phyloP scores from a whole-genome alignment of 345 rosid species.

The Boechera retrofracta region DNA sequence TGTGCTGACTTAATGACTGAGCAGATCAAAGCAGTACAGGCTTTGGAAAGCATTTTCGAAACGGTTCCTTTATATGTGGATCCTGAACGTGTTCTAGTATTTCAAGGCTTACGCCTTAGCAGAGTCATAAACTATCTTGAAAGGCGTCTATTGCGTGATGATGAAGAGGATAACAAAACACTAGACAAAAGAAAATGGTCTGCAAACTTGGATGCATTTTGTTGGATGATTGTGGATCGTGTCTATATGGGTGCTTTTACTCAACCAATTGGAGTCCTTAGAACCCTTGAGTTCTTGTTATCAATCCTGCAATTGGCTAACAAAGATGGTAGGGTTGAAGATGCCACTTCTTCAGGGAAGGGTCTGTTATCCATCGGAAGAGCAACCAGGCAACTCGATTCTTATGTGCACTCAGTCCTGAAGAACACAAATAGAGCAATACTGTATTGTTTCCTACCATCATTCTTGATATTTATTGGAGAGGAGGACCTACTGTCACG shows the following conservation, averaged over 20 bases:
- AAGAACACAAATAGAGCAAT: conserved; percentile 86
- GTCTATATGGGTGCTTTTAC: conserved; percentile 93
- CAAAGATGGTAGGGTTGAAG: conserved; percentile 93
- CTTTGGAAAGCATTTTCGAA: conserved; percentile 79
- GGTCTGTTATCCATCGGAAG: conserved; percentile 77
- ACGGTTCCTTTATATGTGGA: conserved; percentile 79
- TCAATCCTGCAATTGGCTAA: conserved; percentile 92
- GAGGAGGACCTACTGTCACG: conserved; percentile 77
- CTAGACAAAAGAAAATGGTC: conserved; percentile 90
- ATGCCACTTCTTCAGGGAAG: conserved; percentile 74
- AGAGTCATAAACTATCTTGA: conserved; percentile 93
- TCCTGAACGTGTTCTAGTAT: conserved; percentile 77
- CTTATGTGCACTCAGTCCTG: conserved; percentile 78
- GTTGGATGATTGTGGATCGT: conserved; percentile 93
- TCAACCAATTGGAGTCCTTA: conserved; percentile 72
- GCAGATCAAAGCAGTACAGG: conserved; percentile 80
- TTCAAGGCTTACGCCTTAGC: conserved; percentile 89
- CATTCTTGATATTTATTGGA: conserved; percentile 77
- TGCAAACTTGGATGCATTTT: conserved; percentile 83
- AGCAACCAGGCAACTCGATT: conserved; percentile 81
- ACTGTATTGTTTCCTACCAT: conserved; percentile 83
- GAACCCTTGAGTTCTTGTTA: conserved; percentile 77
- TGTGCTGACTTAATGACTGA: conserved; percentile 83
- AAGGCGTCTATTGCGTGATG: conserved; percentile 94
- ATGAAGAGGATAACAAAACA: conserved; percentile 89